Evolutionary conservation across 1,284 basidiomycete species (phyloP).

Genomic region (Quambalaria eucalypti): DNA sequence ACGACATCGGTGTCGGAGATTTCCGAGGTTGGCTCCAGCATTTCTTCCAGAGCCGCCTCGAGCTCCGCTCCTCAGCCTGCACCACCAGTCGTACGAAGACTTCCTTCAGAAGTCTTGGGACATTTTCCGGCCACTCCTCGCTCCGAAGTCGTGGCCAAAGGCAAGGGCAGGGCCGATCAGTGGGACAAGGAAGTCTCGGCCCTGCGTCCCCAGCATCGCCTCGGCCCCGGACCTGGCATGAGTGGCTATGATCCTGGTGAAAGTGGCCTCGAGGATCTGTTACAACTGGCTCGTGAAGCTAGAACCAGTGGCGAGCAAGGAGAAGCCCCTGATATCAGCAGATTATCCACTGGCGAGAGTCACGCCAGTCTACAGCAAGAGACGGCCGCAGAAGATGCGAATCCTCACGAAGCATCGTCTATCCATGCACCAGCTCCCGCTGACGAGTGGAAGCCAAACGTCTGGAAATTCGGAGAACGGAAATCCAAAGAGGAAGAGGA

Average conservation of each 20-base stretch:
- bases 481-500: slow-evolving; percentile 1
- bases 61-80: not conserved
- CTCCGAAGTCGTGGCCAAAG: slow-evolving; percentile 2
- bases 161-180: slow-evolving; percentile 2
- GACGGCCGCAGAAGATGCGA: slow-evolving; percentile 7
- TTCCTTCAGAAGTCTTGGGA: slow-evolving; percentile 4
- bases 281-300: slow-evolving; percentile 5
- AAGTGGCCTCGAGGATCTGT: slow-evolving; percentile 36
- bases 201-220: not conserved
- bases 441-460: slow-evolving; percentile 33
- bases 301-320: not conserved
- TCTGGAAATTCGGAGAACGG: slow-evolving; percentile 22
- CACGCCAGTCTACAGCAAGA: not conserved
- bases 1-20: not conserved
- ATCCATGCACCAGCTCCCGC: not conserved
- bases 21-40: not conserved
- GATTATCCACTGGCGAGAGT: not conserved
- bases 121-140: slow-evolving; percentile 6
- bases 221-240: slow-evolving; percentile 10
- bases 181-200: slow-evolving; percentile 1
- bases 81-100: slow-evolving; percentile 1
- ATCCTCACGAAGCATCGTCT: no score
- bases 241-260: slow-evolving; percentile 20
- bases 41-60: not conserved
- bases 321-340: not conserved